Evolutionary conservation across 164 flowering plant species (phyloP).

Genomic region (Cinnamomum micranthum): DNA sequence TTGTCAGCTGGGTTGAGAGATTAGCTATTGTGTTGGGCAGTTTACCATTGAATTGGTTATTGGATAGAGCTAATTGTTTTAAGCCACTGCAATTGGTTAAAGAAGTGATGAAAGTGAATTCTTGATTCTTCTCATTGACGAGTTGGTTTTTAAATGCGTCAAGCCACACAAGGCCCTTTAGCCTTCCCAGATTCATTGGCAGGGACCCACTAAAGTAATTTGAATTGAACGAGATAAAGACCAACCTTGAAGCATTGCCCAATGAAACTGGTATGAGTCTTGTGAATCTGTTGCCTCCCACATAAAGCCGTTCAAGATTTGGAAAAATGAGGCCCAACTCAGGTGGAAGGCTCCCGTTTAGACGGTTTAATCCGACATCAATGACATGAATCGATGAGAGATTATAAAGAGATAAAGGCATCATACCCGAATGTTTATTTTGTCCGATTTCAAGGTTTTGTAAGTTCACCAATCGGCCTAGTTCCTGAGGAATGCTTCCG

Average conservation of each 20-base stretch:
- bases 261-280: constrained; percentile 45
- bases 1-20: constrained; percentile 28
- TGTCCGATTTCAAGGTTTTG: neutral
- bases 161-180: neutral
- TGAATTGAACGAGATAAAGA: constrained; percentile 18
- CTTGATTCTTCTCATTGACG: constrained; percentile 7
- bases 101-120: constrained; percentile 27
- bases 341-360: constrained; percentile 23
- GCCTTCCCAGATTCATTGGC: neutral
- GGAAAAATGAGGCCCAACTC: constrained; percentile 26
- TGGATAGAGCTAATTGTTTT: constrained; percentile 25
- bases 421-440: neutral
- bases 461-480: neutral
- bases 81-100: constrained; percentile 33
- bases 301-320: constrained; percentile 22
- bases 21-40: constrained; percentile 45
- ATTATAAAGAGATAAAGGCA: constrained; percentile 1
- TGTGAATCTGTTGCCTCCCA: constrained; percentile 30
- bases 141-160: neutral
- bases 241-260: constrained; percentile 34
- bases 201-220: constrained; percentile 21
- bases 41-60: constrained; percentile 36
- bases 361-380: neutral
- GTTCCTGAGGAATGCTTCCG: too few relatives aligned
- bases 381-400: neutral